Evolutionary conservation across 106 monocot species (phyloP).

Genomic region (Dioscorea dumetorum): DNA sequence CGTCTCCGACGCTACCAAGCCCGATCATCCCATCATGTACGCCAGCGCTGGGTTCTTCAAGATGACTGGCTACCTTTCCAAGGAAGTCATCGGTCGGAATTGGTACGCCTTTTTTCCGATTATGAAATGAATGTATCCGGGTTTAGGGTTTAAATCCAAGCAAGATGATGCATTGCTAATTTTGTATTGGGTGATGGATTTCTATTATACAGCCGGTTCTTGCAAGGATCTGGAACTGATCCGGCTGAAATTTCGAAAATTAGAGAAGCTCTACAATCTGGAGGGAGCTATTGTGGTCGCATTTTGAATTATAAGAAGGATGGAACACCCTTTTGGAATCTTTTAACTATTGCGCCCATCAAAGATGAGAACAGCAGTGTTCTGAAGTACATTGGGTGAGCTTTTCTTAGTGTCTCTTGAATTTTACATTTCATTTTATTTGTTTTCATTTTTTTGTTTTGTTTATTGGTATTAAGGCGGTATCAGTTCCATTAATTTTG

Average conservation of each 20-base stretch:
- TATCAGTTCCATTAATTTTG: no score
- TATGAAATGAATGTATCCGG: background rate
- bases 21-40: constrained; percentile 78
- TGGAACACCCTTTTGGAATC: constrained; percentile 95
- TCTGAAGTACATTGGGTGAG: constrained; percentile 93
- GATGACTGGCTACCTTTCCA: constrained; percentile 88
- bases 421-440: background rate
- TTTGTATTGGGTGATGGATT: background rate
- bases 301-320: constrained; percentile 96
- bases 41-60: constrained; percentile 95
- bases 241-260: constrained; percentile 76
- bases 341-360: constrained; percentile 89
- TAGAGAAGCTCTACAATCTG: constrained; percentile 43
- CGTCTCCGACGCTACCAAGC: constrained; percentile 79
- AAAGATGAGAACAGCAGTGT: constrained; percentile 85
- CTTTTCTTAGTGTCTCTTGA: background rate
- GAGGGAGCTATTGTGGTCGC: constrained; percentile 83
- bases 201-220: constrained; percentile 62
- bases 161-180: background rate
- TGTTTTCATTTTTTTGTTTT: no score
- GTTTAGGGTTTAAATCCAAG: background rate
- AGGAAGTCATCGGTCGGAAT: constrained; percentile 86
- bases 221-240: constrained; percentile 88
- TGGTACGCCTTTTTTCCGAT: constrained; percentile 39
- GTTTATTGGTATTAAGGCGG: no score